phyloP scores from a whole-genome alignment of 208 protist species.

The Trichomonas tenax region DNA sequence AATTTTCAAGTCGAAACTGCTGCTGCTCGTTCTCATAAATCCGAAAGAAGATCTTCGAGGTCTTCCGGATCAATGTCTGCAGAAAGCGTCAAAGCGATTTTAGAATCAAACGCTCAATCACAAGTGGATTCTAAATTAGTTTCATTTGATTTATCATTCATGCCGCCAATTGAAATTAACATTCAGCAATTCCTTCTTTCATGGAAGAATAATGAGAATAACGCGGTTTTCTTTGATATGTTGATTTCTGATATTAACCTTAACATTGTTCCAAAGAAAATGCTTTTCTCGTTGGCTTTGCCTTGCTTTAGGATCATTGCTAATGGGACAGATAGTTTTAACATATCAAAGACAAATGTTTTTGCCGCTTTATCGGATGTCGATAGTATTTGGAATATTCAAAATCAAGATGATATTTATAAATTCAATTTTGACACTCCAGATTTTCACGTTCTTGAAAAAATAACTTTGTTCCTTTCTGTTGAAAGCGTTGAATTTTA shows the following conservation, averaged over 20 bases:
- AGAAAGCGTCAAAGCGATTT: too few relatives aligned
- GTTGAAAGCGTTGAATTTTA: not conserved
- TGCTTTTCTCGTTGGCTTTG: not conserved
- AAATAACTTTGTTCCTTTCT: not conserved
- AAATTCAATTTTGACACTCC: not conserved
- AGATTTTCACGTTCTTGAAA: not conserved
- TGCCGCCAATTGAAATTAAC: not conserved
- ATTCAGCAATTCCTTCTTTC: not conserved
- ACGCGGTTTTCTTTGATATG: not conserved
- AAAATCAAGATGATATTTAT: not conserved
- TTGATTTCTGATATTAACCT: not conserved
- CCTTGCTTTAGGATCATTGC: not conserved
- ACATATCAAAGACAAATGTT: not conserved
- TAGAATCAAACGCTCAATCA: too few relatives aligned
- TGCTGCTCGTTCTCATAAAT: too few relatives aligned
- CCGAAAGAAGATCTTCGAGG: too few relatives aligned
- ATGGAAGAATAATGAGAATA: not conserved
- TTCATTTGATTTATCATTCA: not conserved
- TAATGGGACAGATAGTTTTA: not conserved
- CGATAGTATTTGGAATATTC: not conserved
- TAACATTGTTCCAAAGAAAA: not conserved
- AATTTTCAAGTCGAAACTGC: too few relatives aligned
- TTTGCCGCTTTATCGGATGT: not conserved
- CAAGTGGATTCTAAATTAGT: too few relatives aligned
- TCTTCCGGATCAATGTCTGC: too few relatives aligned